Conservation (phyloP, 2,329 filamentous ascomycete genomes). For the Cytospora chrysosperma region DNA sequence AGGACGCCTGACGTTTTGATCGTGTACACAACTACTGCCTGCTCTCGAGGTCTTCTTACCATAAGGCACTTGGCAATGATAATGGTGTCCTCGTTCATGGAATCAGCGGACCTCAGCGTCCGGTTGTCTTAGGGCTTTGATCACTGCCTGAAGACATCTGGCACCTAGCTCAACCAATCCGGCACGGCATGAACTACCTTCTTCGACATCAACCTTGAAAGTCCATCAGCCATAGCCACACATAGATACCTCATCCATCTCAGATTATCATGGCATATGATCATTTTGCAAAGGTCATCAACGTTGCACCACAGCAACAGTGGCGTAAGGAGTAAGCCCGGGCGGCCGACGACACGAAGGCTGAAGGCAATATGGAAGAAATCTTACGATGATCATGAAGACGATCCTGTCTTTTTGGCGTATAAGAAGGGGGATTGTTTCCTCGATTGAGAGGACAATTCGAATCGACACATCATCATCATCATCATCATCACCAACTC, state of each 20-base stretch:
- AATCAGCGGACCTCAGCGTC: background rate
- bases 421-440: conserved; percentile 10
- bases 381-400: background rate
- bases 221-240: background rate
- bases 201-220: background rate
- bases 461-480: conserved; percentile 7
- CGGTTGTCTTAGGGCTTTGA: background rate
- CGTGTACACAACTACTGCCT: no score
- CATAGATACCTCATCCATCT: background rate
- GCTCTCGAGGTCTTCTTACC: no score
- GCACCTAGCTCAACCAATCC: background rate
- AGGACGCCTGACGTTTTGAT: no score
- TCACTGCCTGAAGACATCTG: background rate
- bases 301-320: conserved; percentile 20
- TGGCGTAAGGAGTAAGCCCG: conserved; percentile 1
- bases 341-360: conserved; percentile 10
- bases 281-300: background rate
- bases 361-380: background rate
- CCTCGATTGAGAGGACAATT: background rate
- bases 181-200: background rate
- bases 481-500: conserved; percentile 5
- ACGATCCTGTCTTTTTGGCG: background rate
- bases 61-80: background rate
- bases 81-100: background rate
- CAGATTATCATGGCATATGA: background rate